Base-by-base conservation (phyloP, 164 flowering plant genomes). In the Sedum album region DNA sequence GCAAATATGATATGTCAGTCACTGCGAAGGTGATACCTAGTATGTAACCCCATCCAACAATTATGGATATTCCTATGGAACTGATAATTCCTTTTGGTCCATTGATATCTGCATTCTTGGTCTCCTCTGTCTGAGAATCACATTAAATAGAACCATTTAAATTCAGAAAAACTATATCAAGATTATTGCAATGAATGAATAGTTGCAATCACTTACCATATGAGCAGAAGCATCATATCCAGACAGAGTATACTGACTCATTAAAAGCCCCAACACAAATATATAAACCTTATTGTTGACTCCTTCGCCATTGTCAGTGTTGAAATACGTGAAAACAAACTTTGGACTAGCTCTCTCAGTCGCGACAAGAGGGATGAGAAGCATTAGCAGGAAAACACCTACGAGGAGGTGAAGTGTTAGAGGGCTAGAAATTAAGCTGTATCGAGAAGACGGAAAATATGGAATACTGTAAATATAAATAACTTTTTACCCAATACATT, bases 191-290 rank as follows among this genome's bases (percentile, higher is more conserved):
- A 23, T 60, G 39, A n/a, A 11, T 6, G 18, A 14, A 9, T 31
- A 36, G 17, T 23, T 1, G 25, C 36, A 31, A 63, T 63, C 41
- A 75, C 85, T 72, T 71, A 91, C 97, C 98, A 94, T 88, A 73
- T 94, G 92, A 41, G 96, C 98, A 73, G 98, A 91, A 33, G 98
- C 97, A 83, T 94, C 98, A 78, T 89, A 94, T 2, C 98, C 98
- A 30, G 93, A 77, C 2, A 94, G 81, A 9, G 97, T 94, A 71
- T 89, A 94, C 76, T 94, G 98, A 76, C 95, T 91, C 95, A 91
- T 88, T 28, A 91, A 79, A 70, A 91, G 96, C 44, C 98, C 98
- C 63, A 94, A 75, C 73, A 84, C 79, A 76, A 94, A 91, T 67
- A 94, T 90, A 73, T 94, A 94, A 9, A 68, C 62, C 71, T 76